These are phyloP conservation scores for Bimuria novae-zelandiae DNA, from an alignment of 2,329 filamentous ascomycete species.

Conservation along the genomic window DNA sequence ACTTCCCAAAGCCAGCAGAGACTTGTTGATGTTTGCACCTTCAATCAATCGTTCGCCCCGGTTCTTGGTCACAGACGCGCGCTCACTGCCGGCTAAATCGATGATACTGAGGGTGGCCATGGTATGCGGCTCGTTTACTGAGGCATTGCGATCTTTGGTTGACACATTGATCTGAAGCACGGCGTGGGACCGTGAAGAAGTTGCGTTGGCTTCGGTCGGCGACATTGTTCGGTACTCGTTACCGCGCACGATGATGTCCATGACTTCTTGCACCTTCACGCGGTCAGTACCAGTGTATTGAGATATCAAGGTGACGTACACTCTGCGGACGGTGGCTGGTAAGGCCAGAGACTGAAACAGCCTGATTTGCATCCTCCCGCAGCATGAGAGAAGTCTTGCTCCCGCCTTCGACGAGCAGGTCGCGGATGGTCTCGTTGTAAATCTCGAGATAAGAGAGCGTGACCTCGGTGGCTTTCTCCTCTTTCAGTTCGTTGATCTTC, in stretches of 20 bases:
- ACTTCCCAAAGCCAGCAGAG: constrained; percentile 87
- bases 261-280: constrained; percentile 73
- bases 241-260: constrained; percentile 97
- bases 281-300: constrained; percentile 23
- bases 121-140: constrained; percentile 91
- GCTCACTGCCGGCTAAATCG: constrained; percentile 92
- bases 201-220: constrained; percentile 95
- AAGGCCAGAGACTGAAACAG: constrained; percentile 86
- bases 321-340: constrained; percentile 90
- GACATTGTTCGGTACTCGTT: constrained; percentile 96
- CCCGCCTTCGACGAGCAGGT: constrained; percentile 83
- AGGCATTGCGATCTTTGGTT: constrained; percentile 90
- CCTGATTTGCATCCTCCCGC: constrained; percentile 90
- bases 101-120: constrained; percentile 99
- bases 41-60: constrained; percentile 87
- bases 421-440: constrained; percentile 98
- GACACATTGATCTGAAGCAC: constrained; percentile 97
- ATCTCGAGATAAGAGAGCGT: constrained; percentile 96
- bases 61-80: constrained; percentile 96
- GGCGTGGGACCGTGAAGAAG: constrained; percentile 94
- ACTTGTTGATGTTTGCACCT: constrained; percentile 99
- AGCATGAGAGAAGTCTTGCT: constrained; percentile 87
- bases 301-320: constrained; percentile 55
- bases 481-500: constrained; percentile 82
- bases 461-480: constrained; percentile 87